Evolutionary conservation across 371 early-diverging fungal species (phyloP).

Genomic region (Apophysomyces elegans): DNA sequence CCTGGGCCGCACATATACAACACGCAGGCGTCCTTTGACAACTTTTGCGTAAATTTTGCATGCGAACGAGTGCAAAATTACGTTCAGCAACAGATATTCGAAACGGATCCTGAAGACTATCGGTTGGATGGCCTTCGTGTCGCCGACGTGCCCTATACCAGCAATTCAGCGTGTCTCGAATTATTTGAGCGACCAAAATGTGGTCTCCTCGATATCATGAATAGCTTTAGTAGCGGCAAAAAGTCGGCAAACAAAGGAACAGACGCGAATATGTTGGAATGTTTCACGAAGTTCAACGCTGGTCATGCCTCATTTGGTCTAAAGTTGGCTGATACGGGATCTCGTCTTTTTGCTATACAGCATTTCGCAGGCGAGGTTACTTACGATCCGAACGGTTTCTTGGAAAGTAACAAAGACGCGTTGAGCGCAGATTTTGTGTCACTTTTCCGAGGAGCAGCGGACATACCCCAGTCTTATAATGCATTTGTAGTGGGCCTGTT

Average conservation of each 20-base stretch:
- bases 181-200: constrained; percentile 38
- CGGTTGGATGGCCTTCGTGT: constrained; percentile 54
- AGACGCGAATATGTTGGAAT: constrained; percentile 35
- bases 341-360: constrained; percentile 63
- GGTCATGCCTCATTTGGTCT: constrained; percentile 33
- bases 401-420: constrained; percentile 67
- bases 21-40: constrained; percentile 61
- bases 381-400: constrained; percentile 73
- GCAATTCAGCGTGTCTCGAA: constrained; percentile 44
- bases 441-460: constrained; percentile 61
- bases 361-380: constrained; percentile 75
- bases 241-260: constrained; percentile 28
- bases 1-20: constrained; percentile 49
- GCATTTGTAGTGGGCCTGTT: constrained; percentile 53
- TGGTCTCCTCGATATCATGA: constrained; percentile 56
- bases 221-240: constrained; percentile 18
- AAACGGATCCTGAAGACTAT: constrained; percentile 42
- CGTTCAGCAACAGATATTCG: constrained; percentile 63
- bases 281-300: constrained; percentile 29
- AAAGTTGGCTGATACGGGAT: constrained; percentile 35
- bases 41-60: constrained; percentile 76
- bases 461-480: constrained; percentile 49
- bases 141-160: constrained; percentile 34
- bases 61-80: constrained; percentile 77
- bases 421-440: constrained; percentile 78